Evolutionary conservation across 2,329 filamentous ascomycete genomes (phyloP).

Genomic region (Helicocarpus griseus): DNA sequence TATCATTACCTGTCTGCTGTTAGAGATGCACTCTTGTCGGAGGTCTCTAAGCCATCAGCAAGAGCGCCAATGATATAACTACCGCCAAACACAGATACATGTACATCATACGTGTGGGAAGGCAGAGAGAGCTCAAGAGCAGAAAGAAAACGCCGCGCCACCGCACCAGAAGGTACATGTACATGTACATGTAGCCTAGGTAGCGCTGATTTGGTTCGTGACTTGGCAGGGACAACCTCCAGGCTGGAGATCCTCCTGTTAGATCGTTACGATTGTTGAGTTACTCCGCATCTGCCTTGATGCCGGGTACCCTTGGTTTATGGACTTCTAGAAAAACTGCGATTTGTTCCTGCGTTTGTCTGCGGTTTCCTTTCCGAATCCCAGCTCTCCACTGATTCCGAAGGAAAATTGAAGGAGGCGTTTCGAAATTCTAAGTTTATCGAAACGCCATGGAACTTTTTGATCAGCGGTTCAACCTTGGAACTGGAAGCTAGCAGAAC

Average conservation of each 20-base stretch:
- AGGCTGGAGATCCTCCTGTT: neutral
- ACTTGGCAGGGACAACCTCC: neutral
- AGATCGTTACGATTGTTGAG: no score
- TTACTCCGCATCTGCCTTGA: no score
- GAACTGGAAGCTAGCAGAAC: neutral
- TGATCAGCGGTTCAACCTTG: neutral
- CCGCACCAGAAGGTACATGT: neutral
- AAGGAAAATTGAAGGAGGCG: neutral
- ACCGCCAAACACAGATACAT: no score
- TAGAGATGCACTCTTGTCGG: no score
- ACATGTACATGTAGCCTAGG: no score
- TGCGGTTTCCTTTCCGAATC: neutral
- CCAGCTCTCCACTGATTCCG: neutral
- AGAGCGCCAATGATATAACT: no score
- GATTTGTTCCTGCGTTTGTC: no score
- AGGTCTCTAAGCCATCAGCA: neutral
- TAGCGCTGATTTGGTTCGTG: neutral
- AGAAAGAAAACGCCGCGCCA: neutral
- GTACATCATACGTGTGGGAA: no score
- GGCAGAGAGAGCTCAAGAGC: no score
- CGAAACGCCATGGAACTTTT: conserved; percentile 1
- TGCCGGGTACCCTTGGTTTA: neutral
- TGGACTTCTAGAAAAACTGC: neutral
- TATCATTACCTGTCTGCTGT: neutral
- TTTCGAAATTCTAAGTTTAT: neutral